Percentiles rank a stretch among this genome's conserved stretches.
These are phyloP conservation scores for Mycena citricolor DNA, from an alignment of 1,284 basidiomycete genomes.

Conservation along the genomic window DNA sequence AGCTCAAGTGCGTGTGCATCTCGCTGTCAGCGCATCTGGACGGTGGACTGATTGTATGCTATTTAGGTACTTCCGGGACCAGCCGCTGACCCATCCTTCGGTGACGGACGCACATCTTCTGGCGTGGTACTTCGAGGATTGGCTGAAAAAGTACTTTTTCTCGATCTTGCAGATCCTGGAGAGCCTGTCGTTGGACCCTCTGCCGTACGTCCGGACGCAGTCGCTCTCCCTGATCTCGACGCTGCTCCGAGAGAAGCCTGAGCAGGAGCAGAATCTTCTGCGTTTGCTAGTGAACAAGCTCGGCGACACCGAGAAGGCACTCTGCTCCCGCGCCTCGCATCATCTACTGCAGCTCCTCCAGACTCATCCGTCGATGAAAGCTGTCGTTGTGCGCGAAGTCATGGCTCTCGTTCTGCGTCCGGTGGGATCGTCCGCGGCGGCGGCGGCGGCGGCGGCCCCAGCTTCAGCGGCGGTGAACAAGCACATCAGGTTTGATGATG, in stretches of 20 bases:
- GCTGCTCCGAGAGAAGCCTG: slow-evolving; percentile 86
- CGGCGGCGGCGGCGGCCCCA: slow-evolving; percentile 38
- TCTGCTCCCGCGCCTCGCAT: slow-evolving; percentile 90
- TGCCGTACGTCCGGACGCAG: slow-evolving; percentile 87
- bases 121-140: slow-evolving; percentile 94
- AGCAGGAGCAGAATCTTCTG: slow-evolving; percentile 96
- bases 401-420: slow-evolving; percentile 76
- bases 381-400: slow-evolving; percentile 86
- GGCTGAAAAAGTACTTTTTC: slow-evolving; percentile 97
- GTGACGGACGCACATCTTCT: slow-evolving; percentile 77
- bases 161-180: slow-evolving; percentile 89
- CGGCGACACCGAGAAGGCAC: slow-evolving; percentile 86
- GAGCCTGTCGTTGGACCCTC: slow-evolving; percentile 82
- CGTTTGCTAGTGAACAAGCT: slow-evolving; percentile 94
- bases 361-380: slow-evolving; percentile 92
- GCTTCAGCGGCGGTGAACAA: too few species aligned
- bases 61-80: slow-evolving; percentile 88
- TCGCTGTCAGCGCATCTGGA: slow-evolving; percentile 2
- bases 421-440: slow-evolving; percentile 35
- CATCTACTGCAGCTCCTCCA: slow-evolving; percentile 89
- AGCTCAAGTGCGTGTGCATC: slow-evolving; percentile 68
- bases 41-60: background rate
- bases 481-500: slow-evolving; percentile 43
- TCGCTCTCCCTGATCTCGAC: slow-evolving; percentile 74
- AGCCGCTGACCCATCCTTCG: slow-evolving; percentile 69